Evolutionary conservation across 2,329 filamentous ascomycete genomes (phyloP).

Genomic region (Raffaelea arxii): DNA sequence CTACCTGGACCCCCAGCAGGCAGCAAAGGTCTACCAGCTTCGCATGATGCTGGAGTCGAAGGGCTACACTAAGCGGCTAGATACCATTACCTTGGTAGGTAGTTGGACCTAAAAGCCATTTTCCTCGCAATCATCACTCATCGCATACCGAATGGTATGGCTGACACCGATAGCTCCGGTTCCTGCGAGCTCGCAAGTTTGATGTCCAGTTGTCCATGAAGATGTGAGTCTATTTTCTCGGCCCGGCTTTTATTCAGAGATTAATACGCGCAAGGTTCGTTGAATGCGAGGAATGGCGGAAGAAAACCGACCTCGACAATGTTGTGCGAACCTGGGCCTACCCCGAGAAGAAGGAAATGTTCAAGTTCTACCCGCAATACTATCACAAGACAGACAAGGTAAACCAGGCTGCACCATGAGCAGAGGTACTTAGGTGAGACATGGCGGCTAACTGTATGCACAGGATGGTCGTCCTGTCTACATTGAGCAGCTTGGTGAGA

Average conservation of each 20-base stretch:
- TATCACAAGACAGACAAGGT: slow-evolving; percentile 96
- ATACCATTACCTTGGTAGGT: slow-evolving; percentile 81
- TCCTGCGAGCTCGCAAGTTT: slow-evolving; percentile 91
- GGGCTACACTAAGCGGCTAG: slow-evolving; percentile 74
- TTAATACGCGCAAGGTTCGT: too few species aligned
- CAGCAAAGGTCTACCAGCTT: slow-evolving; percentile 82
- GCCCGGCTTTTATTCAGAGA: too few species aligned
- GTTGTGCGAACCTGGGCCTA: slow-evolving; percentile 77
- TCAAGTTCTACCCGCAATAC: slow-evolving; percentile 93
- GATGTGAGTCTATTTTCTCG: slow-evolving; percentile 82
- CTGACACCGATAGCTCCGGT: slow-evolving; percentile 67
- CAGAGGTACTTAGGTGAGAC: too few species aligned
- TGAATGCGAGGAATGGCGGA: slow-evolving; percentile 84
- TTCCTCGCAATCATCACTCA: too few species aligned
- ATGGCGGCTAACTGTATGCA: too few species aligned
- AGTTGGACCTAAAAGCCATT: too few species aligned
- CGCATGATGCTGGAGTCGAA: slow-evolving; percentile 74
- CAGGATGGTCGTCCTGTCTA: slow-evolving; percentile 95
- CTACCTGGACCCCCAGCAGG: slow-evolving; percentile 75
- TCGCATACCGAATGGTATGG: too few species aligned
- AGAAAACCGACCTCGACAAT: slow-evolving; percentile 75
- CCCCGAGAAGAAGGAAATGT: slow-evolving; percentile 71
- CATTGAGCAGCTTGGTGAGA: slow-evolving; percentile 91
- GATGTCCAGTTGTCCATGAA: slow-evolving; percentile 73
- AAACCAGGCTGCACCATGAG: slow-evolving; percentile 6